Evolutionary conservation across 441 rosid genomes (phyloP).

Genomic region (Pelargonium australe): DNA sequence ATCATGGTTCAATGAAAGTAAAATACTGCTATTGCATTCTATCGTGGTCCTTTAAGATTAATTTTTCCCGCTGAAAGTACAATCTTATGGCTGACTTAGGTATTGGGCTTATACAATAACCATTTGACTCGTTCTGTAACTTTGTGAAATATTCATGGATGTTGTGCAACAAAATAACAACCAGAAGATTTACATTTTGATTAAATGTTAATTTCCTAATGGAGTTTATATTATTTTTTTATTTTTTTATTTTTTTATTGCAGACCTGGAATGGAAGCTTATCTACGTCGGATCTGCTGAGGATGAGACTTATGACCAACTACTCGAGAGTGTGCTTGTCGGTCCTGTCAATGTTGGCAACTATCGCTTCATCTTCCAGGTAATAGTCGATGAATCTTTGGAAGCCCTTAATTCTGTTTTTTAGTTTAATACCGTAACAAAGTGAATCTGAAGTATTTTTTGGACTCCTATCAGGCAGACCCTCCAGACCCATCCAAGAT

Average conservation of each 20-base stretch:
- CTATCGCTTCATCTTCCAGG: slow-evolving; percentile 49
- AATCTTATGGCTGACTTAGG: not conserved
- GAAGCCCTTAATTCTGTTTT: not conserved
- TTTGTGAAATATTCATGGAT: not conserved
- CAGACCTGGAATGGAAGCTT: slow-evolving; percentile 76
- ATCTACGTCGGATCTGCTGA: slow-evolving; percentile 78
- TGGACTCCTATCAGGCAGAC: slow-evolving; percentile 44
- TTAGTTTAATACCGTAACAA: not conserved
- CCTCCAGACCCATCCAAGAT: slow-evolving; percentile 72
- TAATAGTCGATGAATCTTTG: slow-evolving; percentile 13
- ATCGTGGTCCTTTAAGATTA: not conserved
- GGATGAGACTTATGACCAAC: slow-evolving; percentile 69
- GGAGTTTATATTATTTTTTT: not conserved
- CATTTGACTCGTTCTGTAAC: not conserved
- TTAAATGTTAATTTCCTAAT: not conserved
- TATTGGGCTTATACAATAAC: too few relatives aligned
- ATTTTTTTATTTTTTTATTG: not conserved
- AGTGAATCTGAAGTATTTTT: slow-evolving; percentile 1
- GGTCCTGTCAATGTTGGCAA: slow-evolving; percentile 78
- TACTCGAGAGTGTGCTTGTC: slow-evolving; percentile 65
- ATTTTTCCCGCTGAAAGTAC: not conserved
- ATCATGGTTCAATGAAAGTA: not conserved
- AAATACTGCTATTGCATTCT: not conserved
- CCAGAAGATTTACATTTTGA: not conserved
- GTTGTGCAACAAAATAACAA: not conserved